Evolutionary conservation across 2,329 filamentous ascomycete species (phyloP).

Genomic region (Neonectria faginata): DNA sequence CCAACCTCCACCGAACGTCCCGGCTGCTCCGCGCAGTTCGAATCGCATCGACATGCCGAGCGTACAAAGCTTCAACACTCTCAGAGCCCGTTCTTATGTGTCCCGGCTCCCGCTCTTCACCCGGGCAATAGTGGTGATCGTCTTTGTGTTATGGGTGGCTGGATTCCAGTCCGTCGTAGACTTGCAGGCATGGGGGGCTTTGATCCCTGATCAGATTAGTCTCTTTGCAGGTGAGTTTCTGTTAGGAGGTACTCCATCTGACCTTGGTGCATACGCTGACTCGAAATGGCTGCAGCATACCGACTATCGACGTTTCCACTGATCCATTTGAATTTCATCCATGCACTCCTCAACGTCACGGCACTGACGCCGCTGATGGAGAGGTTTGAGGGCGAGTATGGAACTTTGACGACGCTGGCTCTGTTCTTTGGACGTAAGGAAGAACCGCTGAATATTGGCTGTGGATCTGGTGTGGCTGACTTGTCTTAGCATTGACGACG

Average conservation of each 20-base stretch:
- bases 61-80: conserved; percentile 70
- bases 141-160: conserved; percentile 72
- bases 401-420: conserved; percentile 86
- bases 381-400: conserved; percentile 92
- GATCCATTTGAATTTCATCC: conserved; percentile 84
- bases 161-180: conserved; percentile 78
- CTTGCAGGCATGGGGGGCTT: conserved; percentile 79
- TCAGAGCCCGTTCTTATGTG: conserved; percentile 82
- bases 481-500: conserved; percentile 75
- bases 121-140: conserved; percentile 73
- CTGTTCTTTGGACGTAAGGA: conserved; percentile 92
- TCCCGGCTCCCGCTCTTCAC: conserved; percentile 91
- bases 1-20: conserved; percentile 28
- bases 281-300: conserved; percentile 73
- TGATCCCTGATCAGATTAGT: conserved; percentile 81
- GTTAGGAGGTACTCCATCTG: not conserved
- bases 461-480: conserved; percentile 22
- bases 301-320: conserved; percentile 92
- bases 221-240: conserved; percentile 71
- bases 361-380: conserved; percentile 90
- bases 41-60: conserved; percentile 48
- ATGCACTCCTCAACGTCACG: conserved; percentile 82
- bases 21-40: conserved; percentile 42
- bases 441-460: not conserved
- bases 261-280: not conserved